Evolutionary conservation across 2,329 filamentous ascomycete species (phyloP).

Genomic region (Alternaria longipes): DNA sequence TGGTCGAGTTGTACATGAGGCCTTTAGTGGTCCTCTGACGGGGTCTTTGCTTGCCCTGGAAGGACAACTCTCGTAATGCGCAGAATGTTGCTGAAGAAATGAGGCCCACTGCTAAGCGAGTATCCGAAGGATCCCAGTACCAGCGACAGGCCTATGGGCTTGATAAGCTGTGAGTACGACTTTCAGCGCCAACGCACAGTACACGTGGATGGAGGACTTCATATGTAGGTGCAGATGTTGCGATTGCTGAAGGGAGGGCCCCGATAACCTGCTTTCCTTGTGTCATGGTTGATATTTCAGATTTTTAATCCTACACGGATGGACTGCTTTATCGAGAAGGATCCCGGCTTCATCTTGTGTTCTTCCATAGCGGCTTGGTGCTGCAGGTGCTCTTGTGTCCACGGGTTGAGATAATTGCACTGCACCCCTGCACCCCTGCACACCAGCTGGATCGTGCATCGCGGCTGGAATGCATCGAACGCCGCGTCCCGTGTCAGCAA

Average conservation of each 20-base stretch:
- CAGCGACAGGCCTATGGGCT: background rate
- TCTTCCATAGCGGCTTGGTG: background rate
- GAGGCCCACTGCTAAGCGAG: background rate
- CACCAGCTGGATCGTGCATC: background rate
- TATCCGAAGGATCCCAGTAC: background rate
- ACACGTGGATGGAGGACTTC: background rate
- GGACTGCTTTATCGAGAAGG: background rate
- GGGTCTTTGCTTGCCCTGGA: background rate
- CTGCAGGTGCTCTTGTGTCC: background rate
- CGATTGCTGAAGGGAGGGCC: background rate
- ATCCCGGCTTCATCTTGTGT: background rate
- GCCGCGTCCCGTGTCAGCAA: background rate
- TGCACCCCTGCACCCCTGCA: background rate
- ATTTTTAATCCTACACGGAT: background rate
- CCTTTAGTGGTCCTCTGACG: background rate
- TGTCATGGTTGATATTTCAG: too few relatives aligned
- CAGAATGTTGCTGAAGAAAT: background rate
- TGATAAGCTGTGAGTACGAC: background rate
- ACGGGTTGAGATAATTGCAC: background rate
- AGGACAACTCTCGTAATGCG: background rate
- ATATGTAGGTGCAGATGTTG: background rate
- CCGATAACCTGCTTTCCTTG: background rate
- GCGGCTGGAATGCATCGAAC: background rate
- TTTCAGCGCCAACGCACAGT: background rate
- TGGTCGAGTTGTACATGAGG: background rate